Conservation (phyloP, 805 yeast species). For the Scheffersomyces stipitis region DNA sequence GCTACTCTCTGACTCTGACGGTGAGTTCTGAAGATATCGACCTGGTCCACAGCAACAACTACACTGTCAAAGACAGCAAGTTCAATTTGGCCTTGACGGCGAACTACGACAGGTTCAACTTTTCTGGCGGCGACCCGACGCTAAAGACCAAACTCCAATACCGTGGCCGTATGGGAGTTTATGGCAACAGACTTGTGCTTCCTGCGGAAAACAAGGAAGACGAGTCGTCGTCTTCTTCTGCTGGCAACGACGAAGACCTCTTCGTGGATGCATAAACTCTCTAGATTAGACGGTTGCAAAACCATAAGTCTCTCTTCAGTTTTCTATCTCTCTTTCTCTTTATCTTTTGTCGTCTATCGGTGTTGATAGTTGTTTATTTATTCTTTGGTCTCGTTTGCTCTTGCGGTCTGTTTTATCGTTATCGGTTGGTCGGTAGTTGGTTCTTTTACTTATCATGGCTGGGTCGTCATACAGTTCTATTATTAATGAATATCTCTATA, state of each 20-base stretch:
- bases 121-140: not conserved
- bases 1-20: constrained; percentile 16
- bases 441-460: not conserved
- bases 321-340: too few relatives aligned
- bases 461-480: too few relatives aligned
- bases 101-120: constrained; percentile 5
- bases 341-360: too few relatives aligned
- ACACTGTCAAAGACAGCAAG: too few relatives aligned
- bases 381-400: constrained; percentile 1
- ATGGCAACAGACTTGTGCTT: constrained; percentile 8
- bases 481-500: too few relatives aligned
- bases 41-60: too few relatives aligned
- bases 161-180: too few relatives aligned
- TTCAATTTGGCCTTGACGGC: too few relatives aligned
- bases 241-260: constrained; percentile 12
- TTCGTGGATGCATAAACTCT: constrained; percentile 11
- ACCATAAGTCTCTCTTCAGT: too few relatives aligned
- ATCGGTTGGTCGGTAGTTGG: constrained; percentile 1
- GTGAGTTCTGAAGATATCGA: constrained; percentile 6
- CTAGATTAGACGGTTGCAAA: too few relatives aligned
- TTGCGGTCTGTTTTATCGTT: not conserved
- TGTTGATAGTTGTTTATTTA: constrained; percentile 1
- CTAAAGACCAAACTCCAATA: constrained; percentile 1
- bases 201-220: constrained; percentile 13
- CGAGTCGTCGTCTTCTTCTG: not conserved